Evolutionary conservation across 192 early-diverging fungal species (phyloP).

Genomic region (Backusella psychrophila): DNA sequence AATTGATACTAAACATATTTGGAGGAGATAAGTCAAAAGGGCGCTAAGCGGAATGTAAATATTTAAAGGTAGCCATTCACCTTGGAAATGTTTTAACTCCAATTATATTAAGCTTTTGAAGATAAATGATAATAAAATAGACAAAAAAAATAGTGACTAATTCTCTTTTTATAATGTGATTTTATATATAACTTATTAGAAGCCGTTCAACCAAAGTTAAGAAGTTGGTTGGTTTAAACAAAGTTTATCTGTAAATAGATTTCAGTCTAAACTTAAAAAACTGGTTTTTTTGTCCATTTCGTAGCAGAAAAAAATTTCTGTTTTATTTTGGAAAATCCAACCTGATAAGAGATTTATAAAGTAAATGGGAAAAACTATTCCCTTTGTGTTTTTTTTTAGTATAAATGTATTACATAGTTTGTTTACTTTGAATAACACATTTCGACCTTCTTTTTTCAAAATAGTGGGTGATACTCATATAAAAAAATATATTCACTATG

Average conservation of each 20-base stretch:
- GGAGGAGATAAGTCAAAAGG: neutral
- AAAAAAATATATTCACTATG: neutral
- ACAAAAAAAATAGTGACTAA: too few species aligned
- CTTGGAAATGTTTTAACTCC: neutral
- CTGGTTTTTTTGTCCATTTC: neutral
- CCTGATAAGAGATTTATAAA: neutral
- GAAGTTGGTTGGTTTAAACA: neutral
- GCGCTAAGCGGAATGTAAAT: neutral
- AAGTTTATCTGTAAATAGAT: neutral
- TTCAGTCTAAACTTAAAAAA: neutral
- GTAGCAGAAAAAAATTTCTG: neutral
- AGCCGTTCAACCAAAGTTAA: neutral
- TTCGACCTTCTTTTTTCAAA: neutral
- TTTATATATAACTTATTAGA: neutral
- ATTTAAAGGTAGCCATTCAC: neutral
- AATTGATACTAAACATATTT: neutral
- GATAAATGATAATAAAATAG: too few species aligned
- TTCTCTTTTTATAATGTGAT: neutral
- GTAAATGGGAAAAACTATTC: neutral
- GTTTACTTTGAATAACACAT: neutral
- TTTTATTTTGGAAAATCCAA: neutral
- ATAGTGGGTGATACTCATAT: neutral
- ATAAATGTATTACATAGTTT: neutral
- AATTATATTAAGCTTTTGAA: neutral
- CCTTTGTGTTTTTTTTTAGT: neutral